Base-by-base conservation (phyloP, 2,329 filamentous ascomycete species). In the Scedosporium boydii region DNA sequence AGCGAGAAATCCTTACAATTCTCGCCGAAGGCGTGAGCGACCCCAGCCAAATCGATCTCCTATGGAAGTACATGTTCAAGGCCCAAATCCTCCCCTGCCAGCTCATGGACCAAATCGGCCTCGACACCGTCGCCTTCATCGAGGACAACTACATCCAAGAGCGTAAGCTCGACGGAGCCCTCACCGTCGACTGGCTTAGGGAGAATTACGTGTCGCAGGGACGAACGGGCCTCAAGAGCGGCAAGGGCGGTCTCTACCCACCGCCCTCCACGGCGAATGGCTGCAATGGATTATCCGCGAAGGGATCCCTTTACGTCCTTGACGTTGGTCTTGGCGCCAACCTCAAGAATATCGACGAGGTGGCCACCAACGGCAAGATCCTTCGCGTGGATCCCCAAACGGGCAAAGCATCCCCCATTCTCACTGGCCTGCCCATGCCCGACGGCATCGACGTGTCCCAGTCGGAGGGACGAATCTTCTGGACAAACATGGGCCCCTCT, bases 61-160 rank as follows among this genome's bases (percentile, higher is more conserved):
- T 83, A 4, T 83, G 78, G 74, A 66, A 62, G 12, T 72, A 78
- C 61, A 77, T 80, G 68, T 72, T 16, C 58, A 46, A 60, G 58
- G 58, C 58, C 61, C 59, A 18, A 44, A 59, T 63, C 9, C 34
- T 58, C 78, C 77, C 63, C 65, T 62, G 4, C 71, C 12, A 48
- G 38, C 42, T 75, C 67, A 81, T 82, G 79, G 78, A 81, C 63
- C 70, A 71, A 7, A 76, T 83, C 23, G 81, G 80, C 0, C 71
- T 84, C 0, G 81, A 84, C 61, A 83, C 80, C 0, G 79, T 83
- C 3, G 73, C 76, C 0, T 76, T 80, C 59, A 83, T 84, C 60
- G 81, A 84, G 64, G 66, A 77, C 29, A 77, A 83, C 64, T 83
- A 84, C 66, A 72, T 83, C 62, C 65, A 74, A 2, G 81, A 83